These are phyloP conservation scores for Guadua angustifolia DNA, from an alignment of 176 grass and related monocot genomes.

Conservation along the genomic window DNA sequence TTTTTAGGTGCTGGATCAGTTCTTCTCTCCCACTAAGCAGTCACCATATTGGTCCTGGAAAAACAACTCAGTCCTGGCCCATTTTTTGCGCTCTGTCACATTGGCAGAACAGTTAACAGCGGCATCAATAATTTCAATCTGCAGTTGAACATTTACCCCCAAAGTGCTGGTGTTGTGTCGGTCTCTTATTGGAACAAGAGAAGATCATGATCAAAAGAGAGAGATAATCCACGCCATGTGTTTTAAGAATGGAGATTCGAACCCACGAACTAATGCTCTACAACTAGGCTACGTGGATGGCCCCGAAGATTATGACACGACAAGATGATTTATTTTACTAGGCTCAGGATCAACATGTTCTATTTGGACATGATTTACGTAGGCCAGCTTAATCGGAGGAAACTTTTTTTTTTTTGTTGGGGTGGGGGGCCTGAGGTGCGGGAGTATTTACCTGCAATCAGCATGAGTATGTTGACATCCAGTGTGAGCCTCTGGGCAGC, in stretches of 20 bases:
- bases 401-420: not conserved
- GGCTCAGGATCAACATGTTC: not conserved
- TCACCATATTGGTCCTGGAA: slow-evolving; percentile 38
- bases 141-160: slow-evolving; percentile 27
- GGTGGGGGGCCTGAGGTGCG: no score
- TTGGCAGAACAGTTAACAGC: not conserved
- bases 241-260: not conserved
- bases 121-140: not conserved
- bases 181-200: not conserved
- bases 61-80: slow-evolving; percentile 17
- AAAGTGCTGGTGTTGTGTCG: not conserved
- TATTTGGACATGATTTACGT: not conserved
- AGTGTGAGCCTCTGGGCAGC: slow-evolving; percentile 72
- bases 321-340: not conserved
- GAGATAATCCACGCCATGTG: no score
- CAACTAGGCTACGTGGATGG: not conserved
- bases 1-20: slow-evolving; percentile 37
- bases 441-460: slow-evolving; percentile 79
- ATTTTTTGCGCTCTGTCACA: not conserved
- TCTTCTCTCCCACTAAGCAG: slow-evolving; percentile 41
- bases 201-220: not conserved
- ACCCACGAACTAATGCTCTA: not conserved
- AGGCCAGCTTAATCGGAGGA: not conserved
- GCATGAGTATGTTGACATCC: slow-evolving; percentile 94
- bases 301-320: not conserved